Evolutionary conservation across 2,329 filamentous ascomycete species (phyloP), one percentile per base, ranked within the genome.

Genomic region (Aureobasidium subglaciale): DNA sequence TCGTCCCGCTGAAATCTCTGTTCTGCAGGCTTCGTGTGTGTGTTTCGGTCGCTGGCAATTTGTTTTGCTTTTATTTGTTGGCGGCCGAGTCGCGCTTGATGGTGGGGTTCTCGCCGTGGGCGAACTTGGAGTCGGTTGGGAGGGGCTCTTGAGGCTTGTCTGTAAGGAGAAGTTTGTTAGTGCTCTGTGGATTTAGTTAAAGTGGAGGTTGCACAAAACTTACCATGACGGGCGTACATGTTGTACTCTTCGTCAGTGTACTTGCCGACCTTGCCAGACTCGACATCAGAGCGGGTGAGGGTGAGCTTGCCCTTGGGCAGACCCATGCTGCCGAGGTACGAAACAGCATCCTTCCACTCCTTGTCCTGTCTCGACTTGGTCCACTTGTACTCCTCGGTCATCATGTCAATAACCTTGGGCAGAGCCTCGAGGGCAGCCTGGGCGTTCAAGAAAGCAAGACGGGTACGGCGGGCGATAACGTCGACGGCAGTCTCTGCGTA

Each of bases 401-500:
- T 95, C 58, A 96, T 80, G 68, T 96, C 90, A 65, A 96, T 93
- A 57, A 96, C 83, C 57, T 75, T 80, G 5, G 92, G 91, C 42
- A 96, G 78, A 1, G 90, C 86, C 72, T 96, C 90, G 9, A 96
- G 81, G 1, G 90, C 86, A 10, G 91, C 91, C 70, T 96, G 89
- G 5, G 90, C 90, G 68, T 96, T 96, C 62, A 96, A 74, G 75
- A 96, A 97, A 8, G 90, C 88, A 56, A 96, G 74, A 56, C 92
- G 79, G 37, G 88, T 96, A 59, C 91, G 80, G 58, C 92, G 82
- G 2, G 90, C 91, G 43, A 96, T 77, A 11, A 96, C 87, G 67
- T 96, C 91, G 15, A 91, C 86, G 1, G 90, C 89, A 3, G 89
- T 95, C 71, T 95, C 88, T 3, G 92, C 92, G 66, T 95, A 95